Base-by-base conservation (phyloP, 1,139 yeast species). In the Hemisphaericaspora subhashii region DNA sequence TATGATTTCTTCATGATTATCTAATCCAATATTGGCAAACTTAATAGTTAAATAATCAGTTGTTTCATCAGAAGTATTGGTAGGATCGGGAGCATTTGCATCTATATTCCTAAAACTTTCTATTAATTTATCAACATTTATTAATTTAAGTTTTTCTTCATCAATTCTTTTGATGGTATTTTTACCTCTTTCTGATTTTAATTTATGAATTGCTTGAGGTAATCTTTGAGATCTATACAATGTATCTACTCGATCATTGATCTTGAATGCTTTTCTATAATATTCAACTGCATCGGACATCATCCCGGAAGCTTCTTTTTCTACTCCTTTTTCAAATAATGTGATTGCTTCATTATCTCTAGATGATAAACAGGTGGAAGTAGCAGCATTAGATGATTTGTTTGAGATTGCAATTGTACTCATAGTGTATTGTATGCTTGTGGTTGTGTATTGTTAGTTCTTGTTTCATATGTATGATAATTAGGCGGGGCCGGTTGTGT, bases 201-300 rank as follows among this genome's bases (percentile, higher is more conserved):
- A 41, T 46, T 55, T 46, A 24, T 54, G 50, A 13, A 60, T 47
- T 7, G 57, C 53, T 18, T 51, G 48, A 26, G 73, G 64, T 9
- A 68, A 53, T 48, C 74, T 77, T 43, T 76, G 74, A 20, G 60
- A 52, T 29, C 95, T 67, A 57, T 87, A 87, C 17, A 79, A 60
- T 42, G 74, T 63, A 53, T 89, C 96, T 5, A 88, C 89, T 38
- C 72, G 73, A 4, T 78, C 83, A 56, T 85, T 79, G 23, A 80
- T 47, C 58, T 72, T 81, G 57, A 82, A 77, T 0, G 96, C 96
- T 45, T 73, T 72, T 42, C 96, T 68, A 62, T 89, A 89, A 45
- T 66, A 72, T 31, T 70, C 76, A 26, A 87, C 81, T 0, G 97
- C 96, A 53, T 88, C 96, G 4, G 86, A 73, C 77, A 89, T 73